phyloP scores from a whole-genome alignment of 1,139 yeast species.

The Diutina rugosa region DNA sequence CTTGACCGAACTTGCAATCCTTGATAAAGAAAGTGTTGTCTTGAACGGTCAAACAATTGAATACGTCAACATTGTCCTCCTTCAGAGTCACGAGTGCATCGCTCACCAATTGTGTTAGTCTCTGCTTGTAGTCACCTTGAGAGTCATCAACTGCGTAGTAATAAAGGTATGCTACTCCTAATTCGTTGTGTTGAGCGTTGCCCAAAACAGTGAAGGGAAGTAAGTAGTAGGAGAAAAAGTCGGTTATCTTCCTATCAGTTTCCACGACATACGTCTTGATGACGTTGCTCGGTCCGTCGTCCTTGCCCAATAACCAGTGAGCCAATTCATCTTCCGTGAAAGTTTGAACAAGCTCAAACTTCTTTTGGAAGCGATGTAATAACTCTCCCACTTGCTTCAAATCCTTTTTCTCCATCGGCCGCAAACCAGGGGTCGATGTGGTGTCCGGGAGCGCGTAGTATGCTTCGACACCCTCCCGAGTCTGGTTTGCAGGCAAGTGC shows the following conservation, averaged over 20 bases:
- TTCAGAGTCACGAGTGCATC: conserved; percentile 77
- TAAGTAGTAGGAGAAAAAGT: conserved; percentile 80
- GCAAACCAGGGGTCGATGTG: conserved; percentile 46
- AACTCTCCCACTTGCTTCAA: conserved; percentile 49
- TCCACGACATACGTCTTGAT: conserved; percentile 75
- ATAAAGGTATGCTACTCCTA: conserved; percentile 80
- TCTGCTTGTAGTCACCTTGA: conserved; percentile 27
- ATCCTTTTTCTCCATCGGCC: conserved; percentile 51
- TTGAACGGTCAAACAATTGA: conserved; percentile 84
- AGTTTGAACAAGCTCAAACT: conserved; percentile 62
- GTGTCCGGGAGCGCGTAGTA: conserved; percentile 56
- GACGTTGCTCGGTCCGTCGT: conserved; percentile 26
- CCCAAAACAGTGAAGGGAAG: conserved; percentile 79
- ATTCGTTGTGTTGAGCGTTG: conserved; percentile 47
- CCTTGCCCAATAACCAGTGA: conserved; percentile 66
- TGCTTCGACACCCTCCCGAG: conserved; percentile 76
- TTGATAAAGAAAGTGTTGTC: conserved; percentile 78
- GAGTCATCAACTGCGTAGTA: conserved; percentile 71
- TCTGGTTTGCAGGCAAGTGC: conserved; percentile 61
- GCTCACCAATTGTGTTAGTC: conserved; percentile 48
- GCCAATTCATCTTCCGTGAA: conserved; percentile 58
- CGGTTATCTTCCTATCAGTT: conserved; percentile 58
- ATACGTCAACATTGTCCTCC: conserved; percentile 63
- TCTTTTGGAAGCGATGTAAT: conserved; percentile 46
- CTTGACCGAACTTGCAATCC: conserved; percentile 79